Conservation (phyloP, 2,329 filamentous ascomycete genomes). For the Beauveria pseudobassiana region DNA sequence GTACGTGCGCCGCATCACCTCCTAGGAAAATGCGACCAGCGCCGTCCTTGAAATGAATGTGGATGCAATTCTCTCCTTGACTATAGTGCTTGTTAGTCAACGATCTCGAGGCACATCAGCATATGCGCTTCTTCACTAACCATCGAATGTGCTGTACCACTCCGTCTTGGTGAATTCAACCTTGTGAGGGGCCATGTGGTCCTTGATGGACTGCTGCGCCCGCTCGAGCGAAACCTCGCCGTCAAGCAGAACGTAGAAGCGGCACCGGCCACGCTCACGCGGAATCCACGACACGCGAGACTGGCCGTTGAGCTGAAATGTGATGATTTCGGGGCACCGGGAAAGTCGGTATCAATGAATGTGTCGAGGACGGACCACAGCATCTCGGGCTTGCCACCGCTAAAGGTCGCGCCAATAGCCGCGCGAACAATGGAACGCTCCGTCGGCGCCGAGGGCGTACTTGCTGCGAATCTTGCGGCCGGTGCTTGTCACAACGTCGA, state of each 20-base stretch:
- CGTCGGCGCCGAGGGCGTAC: slow-evolving; percentile 46
- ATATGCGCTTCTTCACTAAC: slow-evolving; percentile 19
- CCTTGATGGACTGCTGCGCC: slow-evolving; percentile 33
- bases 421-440: slow-evolving; percentile 41
- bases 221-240: slow-evolving; percentile 34
- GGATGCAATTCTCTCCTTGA: slow-evolving; percentile 33
- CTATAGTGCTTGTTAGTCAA: slow-evolving; percentile 9
- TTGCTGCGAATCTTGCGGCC: slow-evolving; percentile 26
- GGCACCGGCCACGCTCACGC: slow-evolving; percentile 37
- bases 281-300: slow-evolving; percentile 42
- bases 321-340: slow-evolving; percentile 38
- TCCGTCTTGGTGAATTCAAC: slow-evolving; percentile 37
- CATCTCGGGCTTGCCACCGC: slow-evolving; percentile 42
- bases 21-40: slow-evolving; percentile 41
- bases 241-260: slow-evolving; percentile 40
- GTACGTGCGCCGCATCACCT: slow-evolving; percentile 50
- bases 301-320: slow-evolving; percentile 37
- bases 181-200: slow-evolving; percentile 35
- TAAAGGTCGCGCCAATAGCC: slow-evolving; percentile 31
- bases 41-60: slow-evolving; percentile 31
- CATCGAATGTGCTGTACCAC: slow-evolving; percentile 43
- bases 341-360: slow-evolving; percentile 42
- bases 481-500: slow-evolving; percentile 26
- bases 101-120: rapidly evolving
- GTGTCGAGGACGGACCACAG: slow-evolving; percentile 41